These are phyloP conservation scores for Fusarium succisae DNA, from an alignment of 2,329 filamentous ascomycete genomes.

Conservation along the genomic window DNA sequence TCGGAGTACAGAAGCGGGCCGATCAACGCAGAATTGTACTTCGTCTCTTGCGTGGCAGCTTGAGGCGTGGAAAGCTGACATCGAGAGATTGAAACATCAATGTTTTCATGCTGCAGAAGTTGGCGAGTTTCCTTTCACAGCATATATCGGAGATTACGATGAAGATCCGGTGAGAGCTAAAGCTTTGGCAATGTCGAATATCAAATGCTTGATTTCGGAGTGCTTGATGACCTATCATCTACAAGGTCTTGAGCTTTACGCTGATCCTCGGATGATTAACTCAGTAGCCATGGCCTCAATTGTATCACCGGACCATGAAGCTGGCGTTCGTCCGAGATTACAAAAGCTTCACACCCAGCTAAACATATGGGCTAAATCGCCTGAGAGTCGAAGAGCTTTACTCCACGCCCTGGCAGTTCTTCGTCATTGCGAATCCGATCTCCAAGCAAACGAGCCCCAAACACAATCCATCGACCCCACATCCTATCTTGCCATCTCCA, in stretches of 20 bases:
- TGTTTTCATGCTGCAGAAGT: constrained; percentile 21
- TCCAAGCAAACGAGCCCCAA: constrained; percentile 26
- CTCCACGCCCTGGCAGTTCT: constrained; percentile 48
- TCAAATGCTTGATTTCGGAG: constrained; percentile 46
- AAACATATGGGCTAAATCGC: constrained; percentile 44
- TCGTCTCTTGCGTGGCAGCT: constrained; percentile 39
- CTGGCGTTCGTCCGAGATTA: constrained; percentile 26
- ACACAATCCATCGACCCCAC: constrained; percentile 45
- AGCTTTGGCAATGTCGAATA: constrained; percentile 37
- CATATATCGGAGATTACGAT: constrained; percentile 45
- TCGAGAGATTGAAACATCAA: constrained; percentile 36
- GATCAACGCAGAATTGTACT: constrained; percentile 15
- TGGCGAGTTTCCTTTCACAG: constrained; percentile 33
- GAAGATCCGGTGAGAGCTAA: constrained; percentile 38
- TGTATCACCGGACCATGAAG: constrained; percentile 3
- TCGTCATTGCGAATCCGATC: constrained; percentile 37
- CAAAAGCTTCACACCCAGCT: constrained; percentile 36
- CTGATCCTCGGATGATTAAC: constrained; percentile 47
- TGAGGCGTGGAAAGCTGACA: constrained; percentile 39
- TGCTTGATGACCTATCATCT: constrained; percentile 50
- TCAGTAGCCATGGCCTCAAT: constrained; percentile 36
- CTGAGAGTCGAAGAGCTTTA: constrained; percentile 46
- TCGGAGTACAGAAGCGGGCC: constrained; percentile 25
- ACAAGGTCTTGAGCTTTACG: constrained; percentile 48
- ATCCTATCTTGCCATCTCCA: constrained; percentile 46